Percentiles rank a stretch among this genome's conserved stretches.
These are phyloP conservation scores for Fusarium sp. DNA, from an alignment of 2,329 filamentous ascomycete genomes.

Conservation along the genomic window DNA sequence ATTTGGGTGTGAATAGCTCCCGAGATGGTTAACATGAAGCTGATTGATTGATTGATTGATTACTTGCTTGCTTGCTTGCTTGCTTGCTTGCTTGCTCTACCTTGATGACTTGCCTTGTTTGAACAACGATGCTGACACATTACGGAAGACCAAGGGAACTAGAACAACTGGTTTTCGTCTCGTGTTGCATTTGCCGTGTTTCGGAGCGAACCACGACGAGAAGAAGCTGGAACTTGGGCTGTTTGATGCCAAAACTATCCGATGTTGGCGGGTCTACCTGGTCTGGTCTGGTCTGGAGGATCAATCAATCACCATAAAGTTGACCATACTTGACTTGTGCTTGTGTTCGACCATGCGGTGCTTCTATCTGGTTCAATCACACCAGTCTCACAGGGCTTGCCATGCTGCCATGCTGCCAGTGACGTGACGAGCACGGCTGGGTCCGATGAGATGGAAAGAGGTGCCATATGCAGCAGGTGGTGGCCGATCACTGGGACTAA, in stretches of 20 bases:
- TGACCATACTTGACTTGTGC: not conserved
- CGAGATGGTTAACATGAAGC: not conserved
- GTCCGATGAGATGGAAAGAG: not conserved
- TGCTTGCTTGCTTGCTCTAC: not conserved
- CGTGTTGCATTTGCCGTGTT: not conserved
- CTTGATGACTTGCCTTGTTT: conserved; percentile 21
- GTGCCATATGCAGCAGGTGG: conserved; percentile 24
- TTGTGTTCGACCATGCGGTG: not conserved
- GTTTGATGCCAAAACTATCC: conserved; percentile 1
- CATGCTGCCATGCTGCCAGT: not conserved
- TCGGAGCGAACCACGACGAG: not conserved
- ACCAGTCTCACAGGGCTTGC: not conserved
- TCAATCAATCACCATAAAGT: not conserved
- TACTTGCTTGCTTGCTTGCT: not conserved
- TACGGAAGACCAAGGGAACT: not conserved
- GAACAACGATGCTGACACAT: conserved; percentile 2
- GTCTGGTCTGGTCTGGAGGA: not conserved
- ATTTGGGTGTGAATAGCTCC: conserved; percentile 11
- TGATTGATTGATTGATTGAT: not conserved
- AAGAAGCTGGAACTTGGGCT: not conserved
- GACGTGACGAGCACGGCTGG: not conserved
- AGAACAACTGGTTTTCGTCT: not conserved
- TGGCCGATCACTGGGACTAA: conserved; percentile 8
- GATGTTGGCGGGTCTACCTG: not conserved
- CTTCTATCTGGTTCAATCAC: not conserved